Percentiles rank a stretch among this genome's conserved stretches.
These are phyloP conservation scores for Nigrospora oryzae DNA, from an alignment of 2,329 filamentous ascomycete species.

Conservation along the genomic window DNA sequence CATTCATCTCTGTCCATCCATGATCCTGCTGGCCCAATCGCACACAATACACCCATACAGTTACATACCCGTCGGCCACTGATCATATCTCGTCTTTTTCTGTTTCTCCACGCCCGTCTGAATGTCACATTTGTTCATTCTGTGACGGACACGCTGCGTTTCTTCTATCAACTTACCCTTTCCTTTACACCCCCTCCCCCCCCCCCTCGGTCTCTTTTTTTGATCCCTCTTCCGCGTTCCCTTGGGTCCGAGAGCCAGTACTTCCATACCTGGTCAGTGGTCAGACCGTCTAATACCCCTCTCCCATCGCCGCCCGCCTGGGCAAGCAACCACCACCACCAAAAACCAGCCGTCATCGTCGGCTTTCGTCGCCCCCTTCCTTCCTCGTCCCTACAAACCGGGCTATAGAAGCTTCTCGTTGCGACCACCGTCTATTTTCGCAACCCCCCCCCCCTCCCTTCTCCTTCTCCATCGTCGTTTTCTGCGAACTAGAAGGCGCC, in stretches of 20 bases:
- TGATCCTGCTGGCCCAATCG: slow-evolving; percentile 3
- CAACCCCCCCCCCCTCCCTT: too few species aligned
- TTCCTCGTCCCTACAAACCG: too few species aligned
- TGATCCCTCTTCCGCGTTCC: background rate
- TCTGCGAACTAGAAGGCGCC: too few species aligned
- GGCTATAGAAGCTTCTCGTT: too few species aligned
- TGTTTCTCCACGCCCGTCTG: background rate
- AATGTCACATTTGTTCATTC: slow-evolving; percentile 1
- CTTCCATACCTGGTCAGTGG: background rate
- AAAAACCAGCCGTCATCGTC: background rate
- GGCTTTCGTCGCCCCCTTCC: too few species aligned
- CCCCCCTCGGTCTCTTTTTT: background rate
- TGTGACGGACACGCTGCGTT: background rate
- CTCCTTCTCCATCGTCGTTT: too few species aligned
- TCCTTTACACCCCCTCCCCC: background rate
- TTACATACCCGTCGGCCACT: slow-evolving; percentile 5
- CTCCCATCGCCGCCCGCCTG: background rate
- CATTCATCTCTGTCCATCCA: slow-evolving; percentile 4
- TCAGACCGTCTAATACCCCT: background rate
- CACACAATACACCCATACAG: slow-evolving; percentile 6
- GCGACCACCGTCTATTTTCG: too few species aligned
- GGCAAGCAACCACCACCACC: background rate
- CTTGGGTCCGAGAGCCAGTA: background rate
- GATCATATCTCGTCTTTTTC: slow-evolving; percentile 4
- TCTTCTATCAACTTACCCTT: background rate